A percentile compares a stretch with the other conserved stretches of the same genome.
Evolutionary conservation across 495 filamentous ascomycete species (phyloP).

Genomic region (Podospora anserina): DNA sequence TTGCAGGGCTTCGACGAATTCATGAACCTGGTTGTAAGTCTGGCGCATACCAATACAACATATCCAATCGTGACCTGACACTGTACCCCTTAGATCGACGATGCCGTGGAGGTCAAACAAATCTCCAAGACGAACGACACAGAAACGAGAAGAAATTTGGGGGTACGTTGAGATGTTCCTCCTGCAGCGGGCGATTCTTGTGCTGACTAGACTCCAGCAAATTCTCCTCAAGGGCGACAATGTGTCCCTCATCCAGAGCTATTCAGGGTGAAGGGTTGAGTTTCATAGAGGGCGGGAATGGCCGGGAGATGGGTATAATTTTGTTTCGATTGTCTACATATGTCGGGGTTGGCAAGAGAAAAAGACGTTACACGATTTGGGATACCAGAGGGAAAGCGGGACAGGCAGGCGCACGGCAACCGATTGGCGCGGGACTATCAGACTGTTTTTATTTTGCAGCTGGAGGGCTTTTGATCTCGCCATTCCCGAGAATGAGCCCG

Average conservation of each 20-base stretch:
- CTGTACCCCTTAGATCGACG: constrained; percentile 51
- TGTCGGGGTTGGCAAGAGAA: not conserved
- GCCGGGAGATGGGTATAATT: constrained; percentile 6
- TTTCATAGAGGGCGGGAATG: not conserved
- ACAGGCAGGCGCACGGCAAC: constrained; percentile 18
- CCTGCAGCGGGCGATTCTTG: not conserved
- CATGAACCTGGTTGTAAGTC: constrained; percentile 96
- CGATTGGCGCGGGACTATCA: constrained; percentile 8
- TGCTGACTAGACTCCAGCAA: constrained; percentile 60
- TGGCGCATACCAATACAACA: not conserved
- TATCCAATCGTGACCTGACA: constrained; percentile 5
- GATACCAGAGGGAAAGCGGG: constrained; percentile 23
- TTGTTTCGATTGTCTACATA: not conserved
- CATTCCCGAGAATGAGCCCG: constrained; percentile 46
- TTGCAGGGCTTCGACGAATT: constrained; percentile 74
- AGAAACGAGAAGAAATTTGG: constrained; percentile 74
- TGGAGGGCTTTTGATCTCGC: constrained; percentile 38
- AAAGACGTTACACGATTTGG: constrained; percentile 2
- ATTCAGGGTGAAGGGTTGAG: constrained; percentile 46
- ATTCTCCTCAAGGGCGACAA: constrained; percentile 97
- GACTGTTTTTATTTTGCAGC: constrained; percentile 17
- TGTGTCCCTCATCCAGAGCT: constrained; percentile 85
- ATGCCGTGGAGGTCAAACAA: constrained; percentile 88
- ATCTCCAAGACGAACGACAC: constrained; percentile 71
- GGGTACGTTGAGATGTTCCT: constrained; percentile 40